A percentile compares a stretch with the other conserved stretches of the same genome.
Evolutionary conservation across 2,329 filamentous ascomycete species (phyloP).

Genomic region (Clonostachys byssicola): DNA sequence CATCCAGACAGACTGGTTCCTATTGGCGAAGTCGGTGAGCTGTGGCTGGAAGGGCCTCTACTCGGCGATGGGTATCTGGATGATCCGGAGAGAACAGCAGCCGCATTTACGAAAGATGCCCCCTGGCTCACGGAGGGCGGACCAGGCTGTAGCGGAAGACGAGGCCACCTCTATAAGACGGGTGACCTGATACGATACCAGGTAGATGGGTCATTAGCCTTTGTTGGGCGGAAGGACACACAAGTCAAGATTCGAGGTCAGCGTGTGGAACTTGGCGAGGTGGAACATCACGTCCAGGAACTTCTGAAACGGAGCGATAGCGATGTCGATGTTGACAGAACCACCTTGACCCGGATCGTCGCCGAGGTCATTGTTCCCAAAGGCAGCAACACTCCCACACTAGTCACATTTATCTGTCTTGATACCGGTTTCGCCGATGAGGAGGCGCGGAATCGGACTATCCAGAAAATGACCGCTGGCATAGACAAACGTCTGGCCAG

Average conservation of each 20-base stretch:
- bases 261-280: slow-evolving; percentile 37
- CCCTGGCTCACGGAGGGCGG: slow-evolving; percentile 24
- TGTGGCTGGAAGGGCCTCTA: slow-evolving; percentile 84
- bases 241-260: slow-evolving; percentile 57
- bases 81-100: slow-evolving; percentile 42
- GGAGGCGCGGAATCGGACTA: neutral
- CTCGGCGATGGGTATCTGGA: slow-evolving; percentile 61
- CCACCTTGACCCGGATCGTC: slow-evolving; percentile 22
- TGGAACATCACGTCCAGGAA: slow-evolving; percentile 11
- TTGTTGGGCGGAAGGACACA: slow-evolving; percentile 55
- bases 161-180: slow-evolving; percentile 74
- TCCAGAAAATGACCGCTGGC: neutral
- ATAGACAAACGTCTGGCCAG: neutral
- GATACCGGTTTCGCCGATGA: neutral
- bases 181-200: slow-evolving; percentile 81
- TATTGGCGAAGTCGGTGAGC: slow-evolving; percentile 57
- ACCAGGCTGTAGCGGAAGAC: slow-evolving; percentile 8
- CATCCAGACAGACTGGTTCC: slow-evolving; percentile 17
- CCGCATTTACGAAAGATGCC: slow-evolving; percentile 55
- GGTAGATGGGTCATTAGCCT: slow-evolving; percentile 68
- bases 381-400: neutral
- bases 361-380: neutral
- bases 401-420: neutral
- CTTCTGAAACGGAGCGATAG: neutral
- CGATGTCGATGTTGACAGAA: too few species aligned